Evolutionary conservation across 176 grass and related monocot species (phyloP), one percentile per base, ranked within the genome.

Genomic region (Oropetium thomaeum): DNA sequence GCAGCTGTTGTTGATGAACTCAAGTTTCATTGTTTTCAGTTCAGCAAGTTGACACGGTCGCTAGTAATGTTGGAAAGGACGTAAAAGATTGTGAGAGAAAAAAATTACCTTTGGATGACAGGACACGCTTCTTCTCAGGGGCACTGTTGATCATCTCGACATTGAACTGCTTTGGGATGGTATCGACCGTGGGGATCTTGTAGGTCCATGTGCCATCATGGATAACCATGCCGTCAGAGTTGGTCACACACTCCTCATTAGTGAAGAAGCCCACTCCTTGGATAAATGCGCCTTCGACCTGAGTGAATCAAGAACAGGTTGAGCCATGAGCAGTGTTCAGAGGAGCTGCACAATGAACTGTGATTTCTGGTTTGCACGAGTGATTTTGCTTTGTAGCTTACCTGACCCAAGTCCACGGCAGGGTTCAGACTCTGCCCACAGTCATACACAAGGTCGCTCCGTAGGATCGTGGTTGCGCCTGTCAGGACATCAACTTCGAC

Each of bases 121-220:
- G 89, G 19, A 96, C 60, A 26, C 84, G 87, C 60, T 90, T 92
- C 40, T 72, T 19, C 15, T 92, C 85, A 57, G 42, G 87, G 35
- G 85, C 89, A 30, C 84, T 96, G 28, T 83, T 92, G 30, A 92
- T 55, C 25, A 96, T 76, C 74, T 96, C 71, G 4, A 96, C 87
- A 58, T 96, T 96, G 67, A 96, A 85, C 44, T 96, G 45, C 77
- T 88, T 96, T 0, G 93, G 89, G 43, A 96, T 92, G 65, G 89
- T 96, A 71, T 96, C 93, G 20, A 96, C 74, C 4, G 89, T 92
- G 5, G 93, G 93, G 63, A 90, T 85, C 75, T 96, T 96, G 77
- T 96, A 96, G 7, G 87, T 96, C 93, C 93, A 92, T 20, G 93
- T 96, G 40, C 89, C 83, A 20, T 96, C 93, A n/a, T 75, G 75